Evolutionary conservation across 2,329 filamentous ascomycete genomes (phyloP).

Genomic region (Phialophora verrucosa): DNA sequence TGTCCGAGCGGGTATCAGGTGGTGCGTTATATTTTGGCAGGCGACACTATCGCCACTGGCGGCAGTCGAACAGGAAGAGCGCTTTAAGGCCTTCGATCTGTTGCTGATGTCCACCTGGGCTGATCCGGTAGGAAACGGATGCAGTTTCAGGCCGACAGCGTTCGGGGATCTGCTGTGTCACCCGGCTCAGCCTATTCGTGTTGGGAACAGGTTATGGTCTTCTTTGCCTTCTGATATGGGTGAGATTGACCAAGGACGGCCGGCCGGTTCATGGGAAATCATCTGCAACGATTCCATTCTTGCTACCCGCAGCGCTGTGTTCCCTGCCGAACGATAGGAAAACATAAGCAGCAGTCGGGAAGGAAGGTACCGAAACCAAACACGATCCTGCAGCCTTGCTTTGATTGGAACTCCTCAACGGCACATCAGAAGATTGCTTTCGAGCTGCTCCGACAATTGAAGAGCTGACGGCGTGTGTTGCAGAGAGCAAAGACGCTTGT

Average conservation of each 20-base stretch:
- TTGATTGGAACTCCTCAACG: neutral
- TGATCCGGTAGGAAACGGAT: neutral
- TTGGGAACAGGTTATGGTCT: neutral
- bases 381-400: neutral
- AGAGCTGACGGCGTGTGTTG: constrained; percentile 33
- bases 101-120: neutral
- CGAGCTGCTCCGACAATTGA: neutral
- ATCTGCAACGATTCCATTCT: neutral
- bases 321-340: neutral
- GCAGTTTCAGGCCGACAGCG: neutral
- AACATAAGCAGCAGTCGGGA: neutral
- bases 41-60: neutral
- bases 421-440: constrained; percentile 6
- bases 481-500: constrained; percentile 33
- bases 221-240: neutral
- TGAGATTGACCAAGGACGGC: neutral
- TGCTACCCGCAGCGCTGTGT: neutral
- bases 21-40: neutral
- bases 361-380: neutral
- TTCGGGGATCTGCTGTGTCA: neutral
- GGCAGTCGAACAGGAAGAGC: neutral
- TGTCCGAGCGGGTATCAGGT: constrained; percentile 4
- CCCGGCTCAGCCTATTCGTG: neutral
- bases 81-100: neutral
- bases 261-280: neutral